Conservation (phyloP, 2,329 filamentous ascomycete genomes). For the Plectosphaerella sp. region DNA sequence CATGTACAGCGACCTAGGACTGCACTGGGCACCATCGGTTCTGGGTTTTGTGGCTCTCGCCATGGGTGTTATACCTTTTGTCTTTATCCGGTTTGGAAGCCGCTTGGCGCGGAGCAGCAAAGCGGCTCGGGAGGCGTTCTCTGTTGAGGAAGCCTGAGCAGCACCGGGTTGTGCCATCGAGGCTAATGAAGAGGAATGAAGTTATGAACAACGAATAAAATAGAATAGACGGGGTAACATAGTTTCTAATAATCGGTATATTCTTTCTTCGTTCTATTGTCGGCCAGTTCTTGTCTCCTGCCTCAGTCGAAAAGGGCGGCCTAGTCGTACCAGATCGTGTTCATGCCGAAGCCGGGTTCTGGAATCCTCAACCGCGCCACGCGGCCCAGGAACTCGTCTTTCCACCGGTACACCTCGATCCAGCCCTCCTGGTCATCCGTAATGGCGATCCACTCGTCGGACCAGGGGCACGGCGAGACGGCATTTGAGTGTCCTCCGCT, state of each 20-base stretch:
- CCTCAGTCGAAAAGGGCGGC: neutral
- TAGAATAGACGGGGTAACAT: too few relatives aligned
- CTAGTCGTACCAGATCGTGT: constrained; percentile 86
- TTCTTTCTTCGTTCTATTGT: too few relatives aligned
- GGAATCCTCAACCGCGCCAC: constrained; percentile 74
- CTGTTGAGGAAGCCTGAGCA: neutral
- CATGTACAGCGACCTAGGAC: constrained; percentile 25
- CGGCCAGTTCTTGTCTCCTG: neutral
- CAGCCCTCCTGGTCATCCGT: constrained; percentile 86
- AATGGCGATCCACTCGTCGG: constrained; percentile 83
- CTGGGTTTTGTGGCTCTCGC: constrained; percentile 21
- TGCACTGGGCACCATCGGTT: constrained; percentile 30
- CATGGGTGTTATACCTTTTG: constrained; percentile 26
- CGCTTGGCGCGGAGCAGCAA: constrained; percentile 19
- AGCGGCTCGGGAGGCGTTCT: constrained; percentile 5
- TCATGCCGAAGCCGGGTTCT: constrained; percentile 93
- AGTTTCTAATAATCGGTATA: too few relatives aligned
- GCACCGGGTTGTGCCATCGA: too few relatives aligned
- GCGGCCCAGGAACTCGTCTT: constrained; percentile 72
- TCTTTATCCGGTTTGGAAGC: constrained; percentile 25
- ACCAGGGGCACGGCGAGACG: constrained; percentile 78
- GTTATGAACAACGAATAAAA: too few relatives aligned
- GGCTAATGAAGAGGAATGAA: too few relatives aligned
- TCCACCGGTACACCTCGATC: constrained; percentile 84
- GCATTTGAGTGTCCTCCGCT: constrained; percentile 87